phyloP scores from a whole-genome alignment of 1,139 yeast species.

The Candida labiduridarum region DNA sequence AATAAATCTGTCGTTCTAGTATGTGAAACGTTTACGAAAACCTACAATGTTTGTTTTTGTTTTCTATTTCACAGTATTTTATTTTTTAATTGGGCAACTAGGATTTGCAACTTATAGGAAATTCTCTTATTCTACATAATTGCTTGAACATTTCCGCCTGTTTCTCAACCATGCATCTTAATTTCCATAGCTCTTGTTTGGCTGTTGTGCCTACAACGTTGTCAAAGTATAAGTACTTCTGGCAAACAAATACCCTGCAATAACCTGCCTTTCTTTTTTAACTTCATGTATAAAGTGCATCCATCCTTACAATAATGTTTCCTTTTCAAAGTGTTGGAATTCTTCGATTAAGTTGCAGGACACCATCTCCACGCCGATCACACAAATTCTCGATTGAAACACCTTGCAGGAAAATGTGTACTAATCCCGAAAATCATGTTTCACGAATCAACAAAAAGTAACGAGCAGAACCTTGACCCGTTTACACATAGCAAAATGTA shows the following conservation, averaged over 20 bases:
- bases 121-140: background rate
- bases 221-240: too few relatives aligned
- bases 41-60: background rate
- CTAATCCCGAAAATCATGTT: too few relatives aligned
- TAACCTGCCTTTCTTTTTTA: background rate
- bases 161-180: background rate
- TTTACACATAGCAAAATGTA: too few relatives aligned
- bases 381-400: background rate
- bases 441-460: too few relatives aligned
- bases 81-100: background rate
- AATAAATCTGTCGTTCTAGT: background rate
- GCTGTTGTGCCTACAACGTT: too few relatives aligned
- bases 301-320: background rate
- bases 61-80: background rate
- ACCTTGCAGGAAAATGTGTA: background rate
- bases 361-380: conserved; percentile 1
- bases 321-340: background rate
- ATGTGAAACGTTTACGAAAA: too few relatives aligned
- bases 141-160: background rate
- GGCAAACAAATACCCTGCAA: too few relatives aligned
- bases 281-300: background rate
- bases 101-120: background rate
- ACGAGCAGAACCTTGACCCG: too few relatives aligned
- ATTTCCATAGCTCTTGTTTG: background rate
- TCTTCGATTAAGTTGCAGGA: background rate